Evolutionary conservation across 306 rosid genomes (phyloP).

Genomic region (Cucurbita pepo): DNA sequence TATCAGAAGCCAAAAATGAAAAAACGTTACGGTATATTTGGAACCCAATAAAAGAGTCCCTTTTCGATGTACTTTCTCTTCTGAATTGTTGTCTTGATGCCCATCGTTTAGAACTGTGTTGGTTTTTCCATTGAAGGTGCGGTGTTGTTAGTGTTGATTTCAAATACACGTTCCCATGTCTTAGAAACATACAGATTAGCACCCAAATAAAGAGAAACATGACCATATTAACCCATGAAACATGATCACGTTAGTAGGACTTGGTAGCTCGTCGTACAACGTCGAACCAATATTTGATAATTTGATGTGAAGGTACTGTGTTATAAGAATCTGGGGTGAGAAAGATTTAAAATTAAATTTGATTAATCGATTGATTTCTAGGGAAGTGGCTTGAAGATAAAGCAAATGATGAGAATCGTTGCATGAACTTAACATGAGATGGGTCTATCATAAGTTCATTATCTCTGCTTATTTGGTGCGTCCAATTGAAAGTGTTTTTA

Average conservation of each 20-base stretch:
- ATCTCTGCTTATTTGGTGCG: not conserved
- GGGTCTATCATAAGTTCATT: not conserved
- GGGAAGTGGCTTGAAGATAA: not conserved
- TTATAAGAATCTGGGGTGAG: not conserved
- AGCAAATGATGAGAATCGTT: not conserved
- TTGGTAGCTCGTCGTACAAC: not conserved
- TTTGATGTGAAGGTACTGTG: not conserved
- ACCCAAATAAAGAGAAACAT: not conserved
- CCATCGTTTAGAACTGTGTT: not conserved
- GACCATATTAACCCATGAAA: not conserved
- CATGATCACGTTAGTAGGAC: not conserved
- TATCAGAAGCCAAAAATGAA: constrained; percentile 28
- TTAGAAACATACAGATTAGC: not conserved
- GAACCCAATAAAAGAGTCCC: constrained; percentile 1
- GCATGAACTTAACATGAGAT: too few relatives aligned
- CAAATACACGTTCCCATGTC: not conserved
- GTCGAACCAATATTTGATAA: not conserved
- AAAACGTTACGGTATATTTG: constrained; percentile 22
- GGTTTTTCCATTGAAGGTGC: not conserved
- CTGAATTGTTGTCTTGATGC: not conserved
- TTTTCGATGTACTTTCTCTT: not conserved
- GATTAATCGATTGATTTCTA: not conserved
- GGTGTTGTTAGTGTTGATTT: not conserved
- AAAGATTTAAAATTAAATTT: not conserved
- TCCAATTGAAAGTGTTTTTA: not conserved